Evolutionary conservation across 2,329 filamentous ascomycete species (phyloP).

Genomic region (Epichloe glyceriae): DNA sequence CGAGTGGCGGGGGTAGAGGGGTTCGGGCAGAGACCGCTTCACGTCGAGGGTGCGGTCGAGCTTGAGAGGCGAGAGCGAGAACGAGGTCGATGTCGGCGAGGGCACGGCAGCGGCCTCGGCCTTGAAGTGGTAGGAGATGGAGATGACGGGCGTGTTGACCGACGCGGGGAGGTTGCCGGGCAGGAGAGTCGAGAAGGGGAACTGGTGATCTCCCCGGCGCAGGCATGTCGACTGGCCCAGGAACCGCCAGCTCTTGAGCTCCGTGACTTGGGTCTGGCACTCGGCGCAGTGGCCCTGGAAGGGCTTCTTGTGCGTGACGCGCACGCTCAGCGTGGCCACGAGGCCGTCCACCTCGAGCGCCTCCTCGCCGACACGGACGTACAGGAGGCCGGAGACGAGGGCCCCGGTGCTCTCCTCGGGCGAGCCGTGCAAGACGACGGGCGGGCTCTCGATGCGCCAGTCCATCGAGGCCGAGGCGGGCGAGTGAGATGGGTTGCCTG

Average conservation of each 20-base stretch:
- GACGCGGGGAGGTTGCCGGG: slow-evolving; percentile 76
- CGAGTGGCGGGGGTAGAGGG: slow-evolving; percentile 73
- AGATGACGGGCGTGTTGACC: slow-evolving; percentile 59
- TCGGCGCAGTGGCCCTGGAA: slow-evolving; percentile 66
- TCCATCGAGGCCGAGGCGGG: slow-evolving; percentile 27
- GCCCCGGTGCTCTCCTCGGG: slow-evolving; percentile 68
- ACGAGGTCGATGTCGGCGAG: slow-evolving; percentile 25
- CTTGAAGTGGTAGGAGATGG: slow-evolving; percentile 66
- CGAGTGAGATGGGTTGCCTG: slow-evolving; percentile 4
- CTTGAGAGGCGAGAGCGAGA: slow-evolving; percentile 31
- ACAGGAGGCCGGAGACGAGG: slow-evolving; percentile 71
- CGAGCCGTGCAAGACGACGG: slow-evolving; percentile 69
- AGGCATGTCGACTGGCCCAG: slow-evolving; percentile 43
- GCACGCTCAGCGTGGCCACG: slow-evolving; percentile 56
- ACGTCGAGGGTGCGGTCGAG: slow-evolving; percentile 58
- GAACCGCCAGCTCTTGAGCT: slow-evolving; percentile 71
- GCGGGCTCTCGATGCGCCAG: slow-evolving; percentile 70
- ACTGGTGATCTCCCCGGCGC: slow-evolving; percentile 51
- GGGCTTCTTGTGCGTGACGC: slow-evolving; percentile 67
- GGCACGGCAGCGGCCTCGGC: slow-evolving; percentile 40
- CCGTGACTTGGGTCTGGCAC: slow-evolving; percentile 58
- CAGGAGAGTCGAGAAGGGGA: slow-evolving; percentile 81
- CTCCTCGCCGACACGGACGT: slow-evolving; percentile 57
- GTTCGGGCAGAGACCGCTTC: slow-evolving; percentile 61
- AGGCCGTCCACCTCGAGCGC: slow-evolving; percentile 57